Conservation (phyloP, 192 early-diverging fungal genomes). For the Podila epigama region DNA sequence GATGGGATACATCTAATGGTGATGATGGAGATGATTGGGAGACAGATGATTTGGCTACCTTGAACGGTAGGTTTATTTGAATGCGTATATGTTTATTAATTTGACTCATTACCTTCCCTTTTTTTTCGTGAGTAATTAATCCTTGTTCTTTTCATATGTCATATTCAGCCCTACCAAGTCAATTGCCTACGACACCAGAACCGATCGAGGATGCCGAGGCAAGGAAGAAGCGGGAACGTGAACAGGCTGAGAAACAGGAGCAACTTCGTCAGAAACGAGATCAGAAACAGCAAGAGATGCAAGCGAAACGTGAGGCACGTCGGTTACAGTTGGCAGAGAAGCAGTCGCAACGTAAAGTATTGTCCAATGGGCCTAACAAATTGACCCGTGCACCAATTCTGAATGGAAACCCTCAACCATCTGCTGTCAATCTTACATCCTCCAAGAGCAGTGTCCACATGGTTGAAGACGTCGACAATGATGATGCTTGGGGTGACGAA, state of each 20-base stretch:
- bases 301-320: slow-evolving; percentile 40
- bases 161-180: slow-evolving; percentile 8
- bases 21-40: slow-evolving; percentile 42
- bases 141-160: neutral
- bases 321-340: slow-evolving; percentile 43
- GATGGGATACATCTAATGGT: slow-evolving; percentile 25
- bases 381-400: neutral
- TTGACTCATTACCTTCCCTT: too few species aligned
- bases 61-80: slow-evolving; percentile 32
- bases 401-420: neutral
- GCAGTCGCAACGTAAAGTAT: slow-evolving; percentile 15
- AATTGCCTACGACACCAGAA: slow-evolving; percentile 8
- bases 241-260: slow-evolving; percentile 34
- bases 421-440: slow-evolving; percentile 1
- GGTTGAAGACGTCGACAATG: slow-evolving; percentile 21
- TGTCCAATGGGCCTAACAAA: slow-evolving; percentile 15
- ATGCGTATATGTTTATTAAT: too few species aligned
- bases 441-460: slow-evolving; percentile 8
- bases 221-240: slow-evolving; percentile 16
- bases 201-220: slow-evolving; percentile 24
- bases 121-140: neutral
- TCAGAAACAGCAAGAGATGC: slow-evolving; percentile 49
- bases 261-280: slow-evolving; percentile 41
- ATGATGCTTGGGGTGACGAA: slow-evolving; percentile 36
- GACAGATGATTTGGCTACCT: slow-evolving; percentile 16